These are phyloP conservation scores for Diutina pseudorugosa DNA, from an alignment of 1,139 yeast genomes.

Conservation along the genomic window DNA sequence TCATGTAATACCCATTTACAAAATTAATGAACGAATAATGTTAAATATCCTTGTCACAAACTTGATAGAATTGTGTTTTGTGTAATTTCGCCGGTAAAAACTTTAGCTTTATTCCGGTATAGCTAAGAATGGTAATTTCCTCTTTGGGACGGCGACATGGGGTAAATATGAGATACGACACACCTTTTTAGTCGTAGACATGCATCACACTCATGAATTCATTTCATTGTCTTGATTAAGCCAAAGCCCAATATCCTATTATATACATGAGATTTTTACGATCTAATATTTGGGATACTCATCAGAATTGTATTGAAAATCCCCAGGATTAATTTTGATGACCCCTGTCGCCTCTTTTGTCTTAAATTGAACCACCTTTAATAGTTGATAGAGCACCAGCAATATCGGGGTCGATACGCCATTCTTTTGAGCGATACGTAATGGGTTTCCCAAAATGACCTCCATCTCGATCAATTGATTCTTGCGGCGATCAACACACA, in stretches of 20 bases:
- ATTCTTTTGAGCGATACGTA: constrained; percentile 43
- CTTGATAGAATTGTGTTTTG: too few relatives aligned
- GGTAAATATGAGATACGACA: background rate
- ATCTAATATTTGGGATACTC: background rate
- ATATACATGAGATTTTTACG: background rate
- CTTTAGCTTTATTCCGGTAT: too few relatives aligned
- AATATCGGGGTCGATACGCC: constrained; percentile 50
- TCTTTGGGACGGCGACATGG: background rate
- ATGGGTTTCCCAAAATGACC: constrained; percentile 60
- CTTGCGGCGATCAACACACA: constrained; percentile 61
- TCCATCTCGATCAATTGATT: constrained; percentile 63
- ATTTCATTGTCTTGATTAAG: background rate
- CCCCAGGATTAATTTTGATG: background rate
- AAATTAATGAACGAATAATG: background rate
- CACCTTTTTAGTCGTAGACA: background rate
- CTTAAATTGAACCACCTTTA: constrained; percentile 39
- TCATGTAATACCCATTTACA: background rate
- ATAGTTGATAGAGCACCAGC: constrained; percentile 40
- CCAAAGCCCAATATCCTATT: background rate
- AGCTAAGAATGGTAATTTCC: background rate
- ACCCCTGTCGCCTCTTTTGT: constrained; percentile 7
- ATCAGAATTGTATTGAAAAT: background rate
- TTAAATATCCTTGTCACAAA: too few relatives aligned
- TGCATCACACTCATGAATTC: too few relatives aligned
- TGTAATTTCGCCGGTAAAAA: too few relatives aligned